phyloP scores from a whole-genome alignment of 352 stramenopile genomes.

The Globisporangium lucens region DNA sequence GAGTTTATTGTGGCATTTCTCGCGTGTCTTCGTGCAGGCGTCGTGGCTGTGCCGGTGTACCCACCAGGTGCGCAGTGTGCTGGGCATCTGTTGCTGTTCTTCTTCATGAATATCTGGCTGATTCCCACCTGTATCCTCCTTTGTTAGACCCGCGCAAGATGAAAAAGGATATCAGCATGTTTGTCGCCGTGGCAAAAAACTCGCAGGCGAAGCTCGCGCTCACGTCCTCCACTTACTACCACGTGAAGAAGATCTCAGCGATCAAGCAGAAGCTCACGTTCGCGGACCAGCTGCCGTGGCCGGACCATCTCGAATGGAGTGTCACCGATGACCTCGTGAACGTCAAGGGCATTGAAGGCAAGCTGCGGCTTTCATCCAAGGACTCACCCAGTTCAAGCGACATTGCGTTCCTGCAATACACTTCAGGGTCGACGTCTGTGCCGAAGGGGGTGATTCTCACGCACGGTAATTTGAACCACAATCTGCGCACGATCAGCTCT shows the following conservation, averaged over 20 bases:
- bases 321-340: slow-evolving; percentile 76
- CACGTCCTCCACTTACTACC: slow-evolving; percentile 92
- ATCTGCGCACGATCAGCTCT: slow-evolving; percentile 94
- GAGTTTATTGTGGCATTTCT: slow-evolving; percentile 98
- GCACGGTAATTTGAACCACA: slow-evolving; percentile 96
- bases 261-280: slow-evolving; percentile 85
- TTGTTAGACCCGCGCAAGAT: slow-evolving; percentile 89
- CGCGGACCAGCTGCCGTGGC: slow-evolving; percentile 64
- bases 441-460: slow-evolving; percentile 99
- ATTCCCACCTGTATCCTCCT: slow-evolving; percentile 11
- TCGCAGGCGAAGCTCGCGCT: slow-evolving; percentile 91
- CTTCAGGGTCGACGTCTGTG: slow-evolving; percentile 95
- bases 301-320: slow-evolving; percentile 87
- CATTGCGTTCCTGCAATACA: slow-evolving; percentile 99
- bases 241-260: slow-evolving; percentile 90
- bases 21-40: slow-evolving; percentile 90
- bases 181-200: slow-evolving; percentile 91
- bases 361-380: slow-evolving; percentile 35
- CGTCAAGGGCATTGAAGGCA: slow-evolving; percentile 35
- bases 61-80: slow-evolving; percentile 38
- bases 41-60: slow-evolving; percentile 93
- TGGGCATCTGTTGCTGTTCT: slow-evolving; percentile 1
- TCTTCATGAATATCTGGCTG: background rate
- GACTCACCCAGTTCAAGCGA: slow-evolving; percentile 41
- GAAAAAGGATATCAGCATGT: slow-evolving; percentile 96